phyloP scores from a whole-genome alignment of 202 grass and related monocot genomes.

The Carex arenaria region DNA sequence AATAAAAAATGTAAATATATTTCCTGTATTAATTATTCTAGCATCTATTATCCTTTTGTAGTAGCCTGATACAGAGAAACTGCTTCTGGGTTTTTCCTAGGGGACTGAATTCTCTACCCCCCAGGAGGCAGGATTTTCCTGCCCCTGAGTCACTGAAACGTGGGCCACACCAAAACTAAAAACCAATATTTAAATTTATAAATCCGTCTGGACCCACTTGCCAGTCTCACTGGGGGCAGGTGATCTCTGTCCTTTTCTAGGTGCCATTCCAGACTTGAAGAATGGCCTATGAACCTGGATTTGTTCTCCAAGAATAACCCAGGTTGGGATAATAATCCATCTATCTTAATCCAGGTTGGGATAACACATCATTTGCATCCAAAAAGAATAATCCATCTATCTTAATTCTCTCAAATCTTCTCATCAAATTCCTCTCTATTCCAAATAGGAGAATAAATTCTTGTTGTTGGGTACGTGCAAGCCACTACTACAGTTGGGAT shows the following conservation, averaged over 20 bases:
- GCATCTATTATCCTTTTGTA: too few species aligned
- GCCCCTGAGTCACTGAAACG: too few species aligned
- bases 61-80: too few species aligned
- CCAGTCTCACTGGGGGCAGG: too few species aligned
- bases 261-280: background rate
- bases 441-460: constrained; percentile 21
- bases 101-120: too few species aligned
- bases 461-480: background rate
- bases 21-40: background rate
- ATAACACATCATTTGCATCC: background rate
- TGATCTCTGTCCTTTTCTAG: too few species aligned
- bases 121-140: too few species aligned
- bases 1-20: background rate
- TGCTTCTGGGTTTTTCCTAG: background rate
- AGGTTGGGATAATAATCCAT: too few species aligned
- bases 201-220: too few species aligned
- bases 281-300: background rate
- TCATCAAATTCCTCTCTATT: constrained; percentile 7
- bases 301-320: background rate
- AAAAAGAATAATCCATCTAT: constrained; percentile 3
- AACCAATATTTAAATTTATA: too few species aligned
- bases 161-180: too few species aligned
- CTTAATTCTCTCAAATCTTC: background rate
- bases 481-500: constrained; percentile 13
- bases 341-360: too few species aligned